Conservation (phyloP, 441 rosid genomes). For the Aquilaria agallochum region DNA sequence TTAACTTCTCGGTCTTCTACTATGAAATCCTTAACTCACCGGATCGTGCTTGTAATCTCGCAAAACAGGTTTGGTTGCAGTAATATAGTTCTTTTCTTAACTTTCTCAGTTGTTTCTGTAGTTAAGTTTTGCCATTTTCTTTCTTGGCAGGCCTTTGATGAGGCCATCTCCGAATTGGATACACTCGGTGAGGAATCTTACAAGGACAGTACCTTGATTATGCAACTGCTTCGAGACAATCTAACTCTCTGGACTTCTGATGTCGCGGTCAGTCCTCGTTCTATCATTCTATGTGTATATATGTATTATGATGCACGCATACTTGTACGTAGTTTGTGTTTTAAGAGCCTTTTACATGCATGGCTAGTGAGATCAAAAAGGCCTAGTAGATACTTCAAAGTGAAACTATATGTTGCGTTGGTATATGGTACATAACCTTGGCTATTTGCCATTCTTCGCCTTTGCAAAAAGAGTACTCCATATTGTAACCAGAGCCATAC, state of each 20-base stretch:
- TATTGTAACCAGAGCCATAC: too few relatives aligned
- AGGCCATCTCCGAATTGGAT: conserved; percentile 92
- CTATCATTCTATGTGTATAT: neutral
- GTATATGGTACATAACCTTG: too few relatives aligned
- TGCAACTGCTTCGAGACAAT: conserved; percentile 97
- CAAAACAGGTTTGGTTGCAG: conserved; percentile 59
- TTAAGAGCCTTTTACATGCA: too few relatives aligned
- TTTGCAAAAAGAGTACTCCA: too few relatives aligned
- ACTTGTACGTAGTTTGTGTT: too few relatives aligned
- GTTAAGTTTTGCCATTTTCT: neutral
- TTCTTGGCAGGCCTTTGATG: conserved; percentile 75
- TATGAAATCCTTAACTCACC: conserved; percentile 99
- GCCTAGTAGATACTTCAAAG: too few relatives aligned
- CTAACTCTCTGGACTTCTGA: conserved; percentile 97
- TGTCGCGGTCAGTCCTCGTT: conserved; percentile 42
- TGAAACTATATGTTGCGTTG: too few relatives aligned
- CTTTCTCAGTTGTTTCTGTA: neutral
- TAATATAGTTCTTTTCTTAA: neutral
- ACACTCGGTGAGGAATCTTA: conserved; percentile 93
- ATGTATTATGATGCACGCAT: neutral
- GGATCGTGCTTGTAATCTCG: conserved; percentile 95
- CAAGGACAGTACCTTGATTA: conserved; percentile 93
- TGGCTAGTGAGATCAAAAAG: too few relatives aligned
- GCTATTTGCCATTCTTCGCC: too few relatives aligned
- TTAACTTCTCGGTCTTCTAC: conserved; percentile 96